These are phyloP conservation scores for Fusarium sp. DNA, from an alignment of 2,329 filamentous ascomycete genomes.

Conservation along the genomic window DNA sequence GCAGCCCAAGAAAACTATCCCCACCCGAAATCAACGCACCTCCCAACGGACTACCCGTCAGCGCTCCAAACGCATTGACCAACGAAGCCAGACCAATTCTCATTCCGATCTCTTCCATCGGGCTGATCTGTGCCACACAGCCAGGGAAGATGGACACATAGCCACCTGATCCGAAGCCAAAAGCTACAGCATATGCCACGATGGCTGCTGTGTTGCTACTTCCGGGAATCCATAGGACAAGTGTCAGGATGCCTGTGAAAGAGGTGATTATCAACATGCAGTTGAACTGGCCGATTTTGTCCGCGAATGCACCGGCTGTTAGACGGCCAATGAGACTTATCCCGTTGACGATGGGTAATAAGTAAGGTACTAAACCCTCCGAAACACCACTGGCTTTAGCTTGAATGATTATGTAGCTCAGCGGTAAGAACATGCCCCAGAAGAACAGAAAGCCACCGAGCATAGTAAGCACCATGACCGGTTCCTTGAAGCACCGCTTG, in stretches of 20 bases:
- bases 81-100: neutral
- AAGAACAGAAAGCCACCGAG: neutral
- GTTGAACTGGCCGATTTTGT: neutral
- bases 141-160: neutral
- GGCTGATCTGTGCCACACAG: neutral
- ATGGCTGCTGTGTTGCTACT: neutral
- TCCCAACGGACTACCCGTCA: neutral
- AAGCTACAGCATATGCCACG: neutral
- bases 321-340: neutral
- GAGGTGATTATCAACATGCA: neutral
- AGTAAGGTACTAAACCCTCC: rapidly evolving
- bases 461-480: rapidly evolving
- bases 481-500: rapidly evolving
- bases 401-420: neutral
- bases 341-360: neutral
- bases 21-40: neutral
- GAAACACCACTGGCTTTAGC: neutral
- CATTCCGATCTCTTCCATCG: neutral
- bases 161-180: constrained; percentile 2
- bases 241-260: neutral
- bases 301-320: neutral
- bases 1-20: neutral
- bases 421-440: neutral
- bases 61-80: neutral
- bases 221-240: rapidly evolving